Base-by-base conservation (phyloP, 2,329 filamentous ascomycete genomes). In the Tolypocladium nubicola region DNA sequence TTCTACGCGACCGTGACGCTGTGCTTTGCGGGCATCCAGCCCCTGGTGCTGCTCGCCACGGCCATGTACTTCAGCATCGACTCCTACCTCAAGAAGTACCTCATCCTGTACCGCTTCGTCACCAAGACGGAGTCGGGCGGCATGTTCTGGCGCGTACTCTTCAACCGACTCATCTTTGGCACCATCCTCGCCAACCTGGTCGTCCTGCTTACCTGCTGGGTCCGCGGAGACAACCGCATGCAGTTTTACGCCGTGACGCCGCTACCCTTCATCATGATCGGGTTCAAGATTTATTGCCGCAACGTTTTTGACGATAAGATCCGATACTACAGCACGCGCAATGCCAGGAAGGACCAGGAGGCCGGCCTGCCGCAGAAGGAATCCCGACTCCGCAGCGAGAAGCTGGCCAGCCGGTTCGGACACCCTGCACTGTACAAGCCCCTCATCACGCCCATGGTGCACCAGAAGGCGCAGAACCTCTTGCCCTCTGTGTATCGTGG, bases 71-170 rank as follows among this genome's bases (percentile, higher is more conserved):
- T 97, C 70, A 76, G 78, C 55, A 77, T 99, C 54, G 94, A 99
- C 70, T 86, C 86, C 5, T 90, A 87, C 73, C 79, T 97, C 68
- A 97, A 96, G 80, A 97, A 97, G 74, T 99, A 99, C 68, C 78
- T 97, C 52, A 75, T 97, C 43, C 81, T 97, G 63, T 96, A 99
- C 73, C 88, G 97, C 62, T 97, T 97, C 68, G 83, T 96, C 62
- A 99, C 94, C 52, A 99, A 97, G 76, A 96, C 88, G 35, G 94
- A 99, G 69, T 97, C 92, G 0, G 94, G 92, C 10, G 94, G 94
- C 54, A 83, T 88, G 69, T 96, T 90, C 69, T 99, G 94, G 94
- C 85, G 90, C 21, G 83, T 92, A 1, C 71, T 97, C 8, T 95
- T 90, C 79, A 99, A 99, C 71, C 88, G 94, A n/a, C 79, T 97